Percentiles rank a stretch among this genome's conserved stretches.
phyloP scores from a whole-genome alignment of 2,329 filamentous ascomycete species.

The Ilyonectria mors-panacis region DNA sequence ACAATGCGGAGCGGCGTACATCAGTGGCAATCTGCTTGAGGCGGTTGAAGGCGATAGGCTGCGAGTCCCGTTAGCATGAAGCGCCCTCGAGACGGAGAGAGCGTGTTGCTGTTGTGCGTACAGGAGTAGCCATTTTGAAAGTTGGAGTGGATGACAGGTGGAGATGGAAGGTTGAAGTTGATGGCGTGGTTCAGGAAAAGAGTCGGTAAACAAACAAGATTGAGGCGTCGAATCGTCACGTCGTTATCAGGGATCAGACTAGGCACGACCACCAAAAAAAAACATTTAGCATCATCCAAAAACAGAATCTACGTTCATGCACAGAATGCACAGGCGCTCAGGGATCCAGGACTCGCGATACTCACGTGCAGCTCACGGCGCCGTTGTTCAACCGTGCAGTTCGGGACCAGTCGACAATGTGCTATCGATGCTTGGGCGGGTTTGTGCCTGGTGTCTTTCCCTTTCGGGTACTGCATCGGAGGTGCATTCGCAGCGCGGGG shows the following conservation, averaged over 20 bases:
- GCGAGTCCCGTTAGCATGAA: constrained; percentile 41
- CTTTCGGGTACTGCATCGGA: constrained; percentile 39
- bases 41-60: constrained; percentile 83
- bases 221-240: constrained; percentile 42
- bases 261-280: constrained; percentile 37
- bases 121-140: constrained; percentile 57
- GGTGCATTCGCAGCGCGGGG: constrained; percentile 38
- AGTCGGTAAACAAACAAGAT: constrained; percentile 51
- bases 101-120: constrained; percentile 39
- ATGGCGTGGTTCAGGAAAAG: constrained; percentile 44
- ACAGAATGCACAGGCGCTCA: constrained; percentile 18
- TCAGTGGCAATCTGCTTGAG: constrained; percentile 89
- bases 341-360: constrained; percentile 21
- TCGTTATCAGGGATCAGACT: constrained; percentile 45
- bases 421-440: constrained; percentile 33
- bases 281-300: constrained; percentile 33
- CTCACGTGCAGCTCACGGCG: constrained; percentile 34
- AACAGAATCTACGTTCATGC: constrained; percentile 31
- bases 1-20: constrained; percentile 65
- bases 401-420: constrained; percentile 24
- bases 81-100: background rate
- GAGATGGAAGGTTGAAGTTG: constrained; percentile 42
- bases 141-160: constrained; percentile 36
- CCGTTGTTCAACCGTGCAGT: constrained; percentile 25
- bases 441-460: constrained; percentile 49